Percentiles rank a stretch among this genome's conserved stretches.
Conservation (phyloP, 352 stramenopile species). For the Phytopythium helicoides region DNA sequence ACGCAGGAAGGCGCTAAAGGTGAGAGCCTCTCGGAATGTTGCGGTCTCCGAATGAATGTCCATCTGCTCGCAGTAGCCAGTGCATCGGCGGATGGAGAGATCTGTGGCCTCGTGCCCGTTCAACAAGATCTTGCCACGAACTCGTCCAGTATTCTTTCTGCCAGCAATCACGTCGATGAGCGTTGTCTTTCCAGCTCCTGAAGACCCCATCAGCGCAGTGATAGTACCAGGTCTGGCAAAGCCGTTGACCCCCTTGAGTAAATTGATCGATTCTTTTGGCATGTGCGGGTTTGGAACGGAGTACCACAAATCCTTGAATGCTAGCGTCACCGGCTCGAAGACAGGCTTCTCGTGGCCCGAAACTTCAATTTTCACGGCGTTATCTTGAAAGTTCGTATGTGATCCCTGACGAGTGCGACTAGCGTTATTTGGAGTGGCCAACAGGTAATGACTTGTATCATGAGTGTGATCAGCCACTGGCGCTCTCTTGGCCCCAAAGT, state of each 20-base stretch:
- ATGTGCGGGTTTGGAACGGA: too few relatives aligned
- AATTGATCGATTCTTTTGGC: too few relatives aligned
- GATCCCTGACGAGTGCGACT: neutral
- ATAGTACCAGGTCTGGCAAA: constrained; percentile 45
- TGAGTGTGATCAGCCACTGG: too few relatives aligned
- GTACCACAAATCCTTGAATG: constrained; percentile 10
- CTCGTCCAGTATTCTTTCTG: constrained; percentile 44
- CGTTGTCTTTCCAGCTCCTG: constrained; percentile 77
- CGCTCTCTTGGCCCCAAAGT: too few relatives aligned
- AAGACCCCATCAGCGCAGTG: constrained; percentile 88
- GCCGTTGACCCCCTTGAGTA: too few relatives aligned
- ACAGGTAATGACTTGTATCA: too few relatives aligned
- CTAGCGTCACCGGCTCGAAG: constrained; percentile 33
- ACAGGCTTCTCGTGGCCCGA: constrained; percentile 7
- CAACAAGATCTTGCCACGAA: constrained; percentile 43
- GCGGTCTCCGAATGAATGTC: constrained; percentile 84
- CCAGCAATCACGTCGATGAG: constrained; percentile 91
- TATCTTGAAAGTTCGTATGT: too few relatives aligned
- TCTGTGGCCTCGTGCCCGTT: constrained; percentile 43
- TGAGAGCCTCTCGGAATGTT: constrained; percentile 87
- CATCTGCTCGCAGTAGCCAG: constrained; percentile 76
- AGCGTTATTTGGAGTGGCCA: constrained; percentile 13
- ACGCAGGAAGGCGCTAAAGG: constrained; percentile 82
- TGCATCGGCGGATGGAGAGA: constrained; percentile 42
- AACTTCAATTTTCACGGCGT: constrained; percentile 6